phyloP scores from a whole-genome alignment of 2,329 filamentous ascomycete genomes.

The Cadophora sp. region DNA sequence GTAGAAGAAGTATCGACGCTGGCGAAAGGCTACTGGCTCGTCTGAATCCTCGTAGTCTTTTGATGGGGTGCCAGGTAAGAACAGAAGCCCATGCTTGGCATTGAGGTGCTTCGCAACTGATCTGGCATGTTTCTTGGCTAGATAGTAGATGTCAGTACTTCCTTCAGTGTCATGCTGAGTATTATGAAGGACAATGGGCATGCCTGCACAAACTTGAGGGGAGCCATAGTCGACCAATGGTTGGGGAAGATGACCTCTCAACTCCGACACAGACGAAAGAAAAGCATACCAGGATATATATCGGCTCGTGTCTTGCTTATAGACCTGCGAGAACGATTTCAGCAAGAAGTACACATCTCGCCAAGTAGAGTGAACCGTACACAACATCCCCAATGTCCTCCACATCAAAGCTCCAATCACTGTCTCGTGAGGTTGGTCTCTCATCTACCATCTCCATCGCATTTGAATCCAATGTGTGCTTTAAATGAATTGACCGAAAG shows the following conservation, averaged over 20 bases:
- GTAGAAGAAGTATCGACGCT: conserved; percentile 68
- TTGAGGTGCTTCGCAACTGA: conserved; percentile 52
- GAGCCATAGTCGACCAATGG: neutral
- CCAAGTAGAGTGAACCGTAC: neutral
- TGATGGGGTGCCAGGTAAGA: conserved; percentile 58
- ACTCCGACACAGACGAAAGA: neutral
- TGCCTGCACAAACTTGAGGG: neutral
- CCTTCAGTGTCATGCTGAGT: neutral
- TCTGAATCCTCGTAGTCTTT: conserved; percentile 64
- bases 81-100: conserved; percentile 57
- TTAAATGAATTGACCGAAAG: neutral
- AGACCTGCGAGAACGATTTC: neutral
- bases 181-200: neutral
- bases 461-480: neutral
- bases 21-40: conserved; percentile 60
- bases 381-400: conserved; percentile 31
- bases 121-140: conserved; percentile 57
- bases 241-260: neutral
- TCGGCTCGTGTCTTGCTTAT: conserved; percentile 19
- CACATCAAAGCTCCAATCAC: conserved; percentile 27
- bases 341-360: neutral
- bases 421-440: conserved; percentile 21
- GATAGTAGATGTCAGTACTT: neutral
- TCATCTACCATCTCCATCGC: conserved; percentile 3
- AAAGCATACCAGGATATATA: conserved; percentile 9